A percentile compares a stretch with the other conserved stretches of the same genome.
Conservation (phyloP, 768 basidiomycete genomes). For the Boletus fagicola region DNA sequence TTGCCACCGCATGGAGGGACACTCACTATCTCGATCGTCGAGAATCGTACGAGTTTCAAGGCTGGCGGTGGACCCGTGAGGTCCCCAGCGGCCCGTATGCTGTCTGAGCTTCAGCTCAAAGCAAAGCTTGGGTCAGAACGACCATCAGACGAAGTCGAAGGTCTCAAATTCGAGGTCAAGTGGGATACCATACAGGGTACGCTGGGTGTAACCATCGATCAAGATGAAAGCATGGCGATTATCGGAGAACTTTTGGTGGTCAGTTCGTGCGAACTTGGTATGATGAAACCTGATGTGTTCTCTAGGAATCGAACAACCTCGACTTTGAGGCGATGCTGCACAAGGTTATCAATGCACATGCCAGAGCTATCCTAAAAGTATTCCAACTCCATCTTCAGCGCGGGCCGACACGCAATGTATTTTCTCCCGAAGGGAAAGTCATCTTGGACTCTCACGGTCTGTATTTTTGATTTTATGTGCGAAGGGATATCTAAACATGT, state of each 20-base stretch:
- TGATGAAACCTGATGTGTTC: background rate
- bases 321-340: constrained; percentile 72
- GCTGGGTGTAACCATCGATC: constrained; percentile 56
- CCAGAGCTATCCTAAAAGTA: constrained; percentile 54
- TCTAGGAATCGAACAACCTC: constrained; percentile 62
- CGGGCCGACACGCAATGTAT: constrained; percentile 51
- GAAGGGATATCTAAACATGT: constrained; percentile 3
- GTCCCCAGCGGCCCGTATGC: constrained; percentile 49
- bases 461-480: constrained; percentile 6
- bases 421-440: constrained; percentile 61
- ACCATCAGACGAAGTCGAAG: constrained; percentile 77
- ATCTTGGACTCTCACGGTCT: constrained; percentile 55
- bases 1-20: constrained; percentile 68
- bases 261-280: constrained; percentile 26
- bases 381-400: constrained; percentile 56
- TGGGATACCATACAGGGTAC: constrained; percentile 78
- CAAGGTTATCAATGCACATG: constrained; percentile 63
- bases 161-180: constrained; percentile 59
- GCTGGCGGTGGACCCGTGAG: constrained; percentile 47
- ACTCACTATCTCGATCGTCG: constrained; percentile 68
- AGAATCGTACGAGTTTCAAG: constrained; percentile 41
- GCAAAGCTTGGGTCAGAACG: constrained; percentile 54
- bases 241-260: constrained; percentile 55
- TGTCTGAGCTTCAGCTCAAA: constrained; percentile 62
- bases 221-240: constrained; percentile 44